phyloP scores from a whole-genome alignment of 2,329 filamentous ascomycete species.

The Pyricularia pennisetigena region DNA sequence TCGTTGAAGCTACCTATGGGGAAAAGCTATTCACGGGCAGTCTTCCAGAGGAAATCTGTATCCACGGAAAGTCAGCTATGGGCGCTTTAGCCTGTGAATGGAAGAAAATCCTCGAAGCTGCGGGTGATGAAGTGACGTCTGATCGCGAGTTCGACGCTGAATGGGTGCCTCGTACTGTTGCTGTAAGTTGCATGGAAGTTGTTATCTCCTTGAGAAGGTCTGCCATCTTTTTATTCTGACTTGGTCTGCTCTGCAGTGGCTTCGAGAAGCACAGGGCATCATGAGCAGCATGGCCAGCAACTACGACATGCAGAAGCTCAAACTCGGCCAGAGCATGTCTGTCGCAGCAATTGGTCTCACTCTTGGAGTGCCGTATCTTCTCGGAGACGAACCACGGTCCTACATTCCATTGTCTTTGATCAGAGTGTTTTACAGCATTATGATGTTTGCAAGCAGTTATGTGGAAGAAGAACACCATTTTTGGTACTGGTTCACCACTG shows the following conservation, averaged over 20 bases:
- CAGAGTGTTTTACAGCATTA: conserved; percentile 58
- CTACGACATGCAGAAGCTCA: conserved; percentile 63
- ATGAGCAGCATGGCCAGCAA: conserved; percentile 91
- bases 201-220: not conserved
- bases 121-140: not conserved
- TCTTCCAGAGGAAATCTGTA: conserved; percentile 14
- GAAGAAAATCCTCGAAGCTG: conserved; percentile 28
- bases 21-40: conserved; percentile 28
- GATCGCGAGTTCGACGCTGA: conserved; percentile 20
- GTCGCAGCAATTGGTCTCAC: conserved; percentile 27
- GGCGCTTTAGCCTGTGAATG: conserved; percentile 62
- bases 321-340: conserved; percentile 31
- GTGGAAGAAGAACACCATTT: conserved; percentile 98
- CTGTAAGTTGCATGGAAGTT: conserved; percentile 19
- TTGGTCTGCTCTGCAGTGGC: conserved; percentile 39
- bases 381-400: conserved; percentile 7
- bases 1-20: conserved; percentile 65
- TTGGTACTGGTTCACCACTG: conserved; percentile 84
- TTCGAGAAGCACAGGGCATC: conserved; percentile 60
- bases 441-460: conserved; percentile 98
- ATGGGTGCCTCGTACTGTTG: conserved; percentile 33
- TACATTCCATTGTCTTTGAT: conserved; percentile 37
- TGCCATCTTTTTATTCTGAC: not conserved
- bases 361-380: conserved; percentile 23
- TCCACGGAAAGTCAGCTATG: conserved; percentile 31